Evolutionary conservation across 2,329 filamentous ascomycete species (phyloP), one percentile per base, ranked within the genome.

Genomic region (Sporothrix brasiliensis): DNA sequence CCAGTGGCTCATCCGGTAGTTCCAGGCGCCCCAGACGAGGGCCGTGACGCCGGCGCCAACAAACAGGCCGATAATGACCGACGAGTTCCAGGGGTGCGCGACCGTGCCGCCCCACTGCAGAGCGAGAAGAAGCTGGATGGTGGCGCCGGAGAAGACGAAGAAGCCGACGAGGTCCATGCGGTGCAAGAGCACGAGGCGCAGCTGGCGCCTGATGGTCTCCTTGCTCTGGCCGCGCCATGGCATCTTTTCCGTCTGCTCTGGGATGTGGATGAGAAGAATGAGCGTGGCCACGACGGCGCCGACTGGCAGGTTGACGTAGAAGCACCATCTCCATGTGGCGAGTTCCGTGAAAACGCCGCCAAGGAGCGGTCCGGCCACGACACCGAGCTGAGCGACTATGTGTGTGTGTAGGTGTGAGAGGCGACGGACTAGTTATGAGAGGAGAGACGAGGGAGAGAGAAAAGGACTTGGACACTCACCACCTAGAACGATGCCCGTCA

Each of bases 111-210:
- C 80, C 81, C 81, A 84, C 69, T 83, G 80, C 11, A 85, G 77
- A 7, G 81, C 82, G 16, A 85, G 75, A 1, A 84, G 74, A 14
- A 83, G 78, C 72, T 81, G 83, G 41, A 82, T 75, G 21, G 82
- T 79, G 19, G 79, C 67, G 9, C 74, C 72, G 11, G 72, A 58
- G 27, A 76, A 72, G 14, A 75, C 16, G 2, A 68, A 21, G 11
- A 68, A 68, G 30, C 74, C 74, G 13, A 73, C 5, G 21, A 70
- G 70, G 39, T 76, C 74, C 19, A 74, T 39, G 47, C 61, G 69
- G 39, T 41, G 52, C 19, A 71, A 13, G 24, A 67, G 67, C 11
- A 68, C 54, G n/a, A 61, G 56, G 7, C 56, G 34, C 7, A 61
- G 56, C n/a, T 61, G 56, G 56, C 39, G 56, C n/a, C 41, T n/a